Base-by-base conservation (phyloP, 1,284 basidiomycete genomes). In the Hemileia vastatrix region DNA sequence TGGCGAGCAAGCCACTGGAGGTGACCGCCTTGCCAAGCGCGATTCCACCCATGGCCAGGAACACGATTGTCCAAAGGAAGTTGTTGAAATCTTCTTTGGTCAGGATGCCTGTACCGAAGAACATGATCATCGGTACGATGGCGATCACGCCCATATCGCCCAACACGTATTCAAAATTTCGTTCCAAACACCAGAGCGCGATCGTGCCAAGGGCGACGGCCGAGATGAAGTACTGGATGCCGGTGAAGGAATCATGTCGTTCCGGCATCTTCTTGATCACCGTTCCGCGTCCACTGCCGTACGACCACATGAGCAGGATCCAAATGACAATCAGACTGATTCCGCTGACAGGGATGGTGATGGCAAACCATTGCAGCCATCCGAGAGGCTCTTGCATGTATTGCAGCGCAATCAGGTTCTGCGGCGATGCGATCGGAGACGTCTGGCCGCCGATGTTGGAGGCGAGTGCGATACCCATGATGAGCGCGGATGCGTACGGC, bases 111-210 rank as follows among this genome's bases (percentile, higher is more conserved):
- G 92, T 90, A 2, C 89, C 88, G 76, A 98, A 99, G 80, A 98
- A 97, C 6, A 89, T 85, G 2, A 97, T 81, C 64, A 98, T 83
- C 0, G 94, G 95, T 43, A 98, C 81, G 68, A 98, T 86, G 0
- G 94, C 94, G 69, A 98, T 93, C 70, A 97, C 82, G 21, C 94
- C 92, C 93, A 98, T 98, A 76, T 98, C 93, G 8, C 95, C 95
- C 1, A 98, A 80, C 49, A 80, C 79, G 21, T 79, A 77, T 74
- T 95, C 85, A 64, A 98, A 83, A 71, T 81, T 79, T 73, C 89
- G 87, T 71, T 89, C 93, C 33, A 91, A 76, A 74, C 91, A 95
- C 93, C 94, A 97, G 54, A 98, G 78, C 6, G 74, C 82, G 67
- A 98, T 98, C 1, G 94, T 98, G 47, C 82, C 76, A n/a, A 91